Base-by-base conservation (phyloP, 2,329 filamentous ascomycete species). In the Keithomyces neogunnii region DNA sequence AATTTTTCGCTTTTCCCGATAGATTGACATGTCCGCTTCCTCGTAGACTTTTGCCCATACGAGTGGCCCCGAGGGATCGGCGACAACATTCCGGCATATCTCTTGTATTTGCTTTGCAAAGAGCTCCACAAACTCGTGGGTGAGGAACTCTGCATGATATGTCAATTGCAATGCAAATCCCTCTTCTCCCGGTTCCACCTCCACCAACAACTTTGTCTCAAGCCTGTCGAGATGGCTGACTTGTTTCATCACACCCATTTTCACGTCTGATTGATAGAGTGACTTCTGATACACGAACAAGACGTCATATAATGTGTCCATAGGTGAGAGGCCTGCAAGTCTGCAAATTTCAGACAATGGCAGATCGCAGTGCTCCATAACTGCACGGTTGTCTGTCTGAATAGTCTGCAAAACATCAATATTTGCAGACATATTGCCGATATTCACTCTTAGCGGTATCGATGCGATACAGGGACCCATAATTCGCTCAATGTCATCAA, bases 231-330 rank as follows among this genome's bases (percentile, higher is more conserved):
- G 66, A 49, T 86, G 82, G 30, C 77, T 74, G 0, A 80, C 63
- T 50, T 89, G 73, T 8, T 61, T 65, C 0, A 92, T 70, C 2
- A 63, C 36, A 3, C 66, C 58, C 1, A 32, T 55, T 19, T 42
- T 48, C 48, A 30, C 55, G 60, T 58, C 59, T 69, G 61, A 71
- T 67, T 61, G 62, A 3, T 58, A 56, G 1, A 86, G 70, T 0
- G 84, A 86, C 61, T 95, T 85, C 59, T 96, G 91, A 74, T 91
- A 96, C 0, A 91, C 84, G 59, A 95, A 85, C 0, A 96, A 71
- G 1, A 84, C 77, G 57, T 95, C 88, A 58, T 92, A 96, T 0
- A 95, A 67, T 1, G 69, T 68, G 39, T 80, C 74, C 1, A 76
- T 72, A 1, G 81, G 73, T 31, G 74, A 68, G 1, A 85, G 54